Conservation (phyloP, 306 rosid genomes). For the Begonia fuchsioides region DNA sequence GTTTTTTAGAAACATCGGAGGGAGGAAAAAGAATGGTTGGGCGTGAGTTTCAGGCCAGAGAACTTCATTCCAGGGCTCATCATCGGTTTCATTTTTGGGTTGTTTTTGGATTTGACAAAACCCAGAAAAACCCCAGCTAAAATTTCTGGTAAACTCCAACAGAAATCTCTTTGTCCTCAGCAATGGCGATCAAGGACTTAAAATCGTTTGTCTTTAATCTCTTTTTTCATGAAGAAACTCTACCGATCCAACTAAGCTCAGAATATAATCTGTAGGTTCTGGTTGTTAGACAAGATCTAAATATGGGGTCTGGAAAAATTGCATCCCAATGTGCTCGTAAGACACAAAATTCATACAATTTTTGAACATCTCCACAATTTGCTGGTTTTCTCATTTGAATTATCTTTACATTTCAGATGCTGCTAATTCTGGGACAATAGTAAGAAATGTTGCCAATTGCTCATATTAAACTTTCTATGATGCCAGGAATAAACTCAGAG, state of each 20-base stretch:
- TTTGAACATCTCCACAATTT: conserved; percentile 2
- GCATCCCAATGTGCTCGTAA: conserved; percentile 99
- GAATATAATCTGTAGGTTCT: no score
- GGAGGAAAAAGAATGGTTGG: conserved; percentile 42
- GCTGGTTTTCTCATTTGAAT: neutral
- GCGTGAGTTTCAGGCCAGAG: conserved; percentile 61
- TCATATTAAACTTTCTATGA: neutral
- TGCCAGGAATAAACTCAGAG: conserved; percentile 72
- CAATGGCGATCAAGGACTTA: conserved; percentile 52
- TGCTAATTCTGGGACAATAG: conserved; percentile 14
- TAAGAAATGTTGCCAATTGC: neutral
- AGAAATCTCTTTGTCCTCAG: conserved; percentile 24
- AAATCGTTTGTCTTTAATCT: no score
- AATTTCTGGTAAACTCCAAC: conserved; percentile 31
- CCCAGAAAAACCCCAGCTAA: conserved; percentile 19
- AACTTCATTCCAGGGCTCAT: conserved; percentile 81
- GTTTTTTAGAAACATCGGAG: no score
- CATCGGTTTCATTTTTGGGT: conserved; percentile 71
- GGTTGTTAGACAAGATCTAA: conserved; percentile 78
- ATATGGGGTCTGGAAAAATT: conserved; percentile 84
- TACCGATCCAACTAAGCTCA: no score
- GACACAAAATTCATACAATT: conserved; percentile 12
- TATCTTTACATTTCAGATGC: conserved; percentile 35
- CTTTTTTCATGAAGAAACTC: no score
- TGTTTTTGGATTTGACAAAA: conserved; percentile 54